These are phyloP conservation scores for Ganoderma sp. DNA, from an alignment of 1,284 basidiomycete genomes.

Conservation along the genomic window DNA sequence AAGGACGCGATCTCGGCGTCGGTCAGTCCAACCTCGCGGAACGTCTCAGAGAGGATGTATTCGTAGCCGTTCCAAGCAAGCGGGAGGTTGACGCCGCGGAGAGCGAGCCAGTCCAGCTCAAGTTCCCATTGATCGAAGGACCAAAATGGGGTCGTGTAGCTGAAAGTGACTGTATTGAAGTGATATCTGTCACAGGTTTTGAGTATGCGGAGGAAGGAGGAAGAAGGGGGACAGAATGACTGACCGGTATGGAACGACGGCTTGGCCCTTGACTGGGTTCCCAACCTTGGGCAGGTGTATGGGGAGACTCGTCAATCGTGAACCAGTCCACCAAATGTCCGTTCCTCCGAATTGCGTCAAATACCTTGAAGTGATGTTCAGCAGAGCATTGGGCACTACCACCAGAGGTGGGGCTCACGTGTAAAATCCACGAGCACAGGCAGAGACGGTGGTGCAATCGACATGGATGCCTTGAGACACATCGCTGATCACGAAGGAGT, in stretches of 20 bases:
- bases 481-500: conserved; percentile 38
- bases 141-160: conserved; percentile 51
- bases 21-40: conserved; percentile 46
- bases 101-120: conserved; percentile 52
- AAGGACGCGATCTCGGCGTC: conserved; percentile 46
- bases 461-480: conserved; percentile 35
- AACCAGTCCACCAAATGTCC: conserved; percentile 54
- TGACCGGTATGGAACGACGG: conserved; percentile 48
- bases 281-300: conserved; percentile 42
- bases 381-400: neutral
- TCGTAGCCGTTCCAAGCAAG: conserved; percentile 53
- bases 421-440: conserved; percentile 41
- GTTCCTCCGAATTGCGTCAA: conserved; percentile 45
- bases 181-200: conserved; percentile 41
- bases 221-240: neutral
- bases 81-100: conserved; percentile 52
- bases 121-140: conserved; percentile 49
- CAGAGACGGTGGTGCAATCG: conserved; percentile 39
- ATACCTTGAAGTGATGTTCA: conserved; percentile 38
- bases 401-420: conserved; percentile 31
- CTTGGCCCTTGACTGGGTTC: conserved; percentile 38
- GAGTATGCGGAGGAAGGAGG: neutral
- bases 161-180: conserved; percentile 53
- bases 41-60: conserved; percentile 45
- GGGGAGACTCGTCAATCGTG: conserved; percentile 44